Conservation (phyloP, 169 alveolate species). For the Plasmodium reichenowi region DNA sequence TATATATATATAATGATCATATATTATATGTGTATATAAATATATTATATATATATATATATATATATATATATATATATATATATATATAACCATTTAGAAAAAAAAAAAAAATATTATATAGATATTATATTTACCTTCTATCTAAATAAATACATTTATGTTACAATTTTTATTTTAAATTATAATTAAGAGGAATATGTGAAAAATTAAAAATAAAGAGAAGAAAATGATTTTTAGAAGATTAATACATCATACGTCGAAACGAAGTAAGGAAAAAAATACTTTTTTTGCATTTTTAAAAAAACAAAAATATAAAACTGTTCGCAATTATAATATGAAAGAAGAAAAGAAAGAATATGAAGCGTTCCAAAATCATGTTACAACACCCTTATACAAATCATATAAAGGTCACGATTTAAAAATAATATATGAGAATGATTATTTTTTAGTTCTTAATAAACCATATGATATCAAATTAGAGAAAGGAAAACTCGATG, state of each 20-base stretch:
- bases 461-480: constrained; percentile 73
- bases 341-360: neutral
- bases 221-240: constrained; percentile 50
- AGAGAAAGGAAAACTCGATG: constrained; percentile 61
- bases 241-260: constrained; percentile 9
- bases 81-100: neutral
- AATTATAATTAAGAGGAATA: neutral
- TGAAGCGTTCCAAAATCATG: neutral
- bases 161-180: no score
- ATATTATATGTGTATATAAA: constrained; percentile 4
- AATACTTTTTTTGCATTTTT: constrained; percentile 2
- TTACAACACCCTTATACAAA: constrained; percentile 33
- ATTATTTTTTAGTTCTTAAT: constrained; percentile 53
- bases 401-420: constrained; percentile 57
- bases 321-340: neutral
- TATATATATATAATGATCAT: no score
- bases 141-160: neutral
- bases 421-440: constrained; percentile 64
- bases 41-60: neutral
- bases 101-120: no score
- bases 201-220: constrained; percentile 6
- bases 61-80: neutral
- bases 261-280: constrained; percentile 25
- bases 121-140: constrained; percentile 4
- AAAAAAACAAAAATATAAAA: constrained; percentile 4